Conservation (phyloP, 2,329 filamentous ascomycete genomes). For the Calonectria crousiana region DNA sequence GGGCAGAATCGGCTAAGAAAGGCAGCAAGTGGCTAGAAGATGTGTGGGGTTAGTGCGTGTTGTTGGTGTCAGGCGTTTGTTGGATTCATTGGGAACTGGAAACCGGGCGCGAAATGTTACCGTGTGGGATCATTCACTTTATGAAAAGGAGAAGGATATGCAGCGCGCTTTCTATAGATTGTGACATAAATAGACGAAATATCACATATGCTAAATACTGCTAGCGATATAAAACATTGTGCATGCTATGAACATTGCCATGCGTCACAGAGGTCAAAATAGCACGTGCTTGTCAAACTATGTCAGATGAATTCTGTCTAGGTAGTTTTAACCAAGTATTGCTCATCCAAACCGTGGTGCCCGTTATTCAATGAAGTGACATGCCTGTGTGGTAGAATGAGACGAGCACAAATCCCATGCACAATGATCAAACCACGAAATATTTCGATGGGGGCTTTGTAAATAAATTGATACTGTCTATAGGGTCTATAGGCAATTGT, state of each 20-base stretch:
- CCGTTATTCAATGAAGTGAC: not conserved
- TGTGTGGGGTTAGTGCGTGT: constrained; percentile 59
- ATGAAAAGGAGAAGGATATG: not conserved
- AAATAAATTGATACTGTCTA: too few relatives aligned
- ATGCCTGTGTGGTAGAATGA: not conserved
- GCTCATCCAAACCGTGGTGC: not conserved
- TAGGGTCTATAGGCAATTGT: too few relatives aligned
- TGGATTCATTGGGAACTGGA: not conserved
- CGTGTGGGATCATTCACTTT: not conserved
- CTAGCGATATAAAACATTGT: not conserved
- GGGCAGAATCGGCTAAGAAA: constrained; percentile 61
- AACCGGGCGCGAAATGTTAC: not conserved
- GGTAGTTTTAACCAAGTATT: too few relatives aligned
- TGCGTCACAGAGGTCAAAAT: not conserved
- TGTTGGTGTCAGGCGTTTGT: not conserved
- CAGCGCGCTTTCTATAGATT: not conserved
- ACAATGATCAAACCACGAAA: too few relatives aligned
- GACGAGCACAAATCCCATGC: not conserved
- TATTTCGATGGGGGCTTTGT: too few relatives aligned
- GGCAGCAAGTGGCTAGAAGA: constrained; percentile 66
- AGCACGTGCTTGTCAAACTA: not conserved
- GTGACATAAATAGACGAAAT: not conserved
- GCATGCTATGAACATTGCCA: not conserved
- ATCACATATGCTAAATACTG: not conserved
- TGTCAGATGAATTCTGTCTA: not conserved